These are phyloP conservation scores for Jackrogersella multiformis DNA, from an alignment of 495 filamentous ascomycete genomes.

Conservation along the genomic window DNA sequence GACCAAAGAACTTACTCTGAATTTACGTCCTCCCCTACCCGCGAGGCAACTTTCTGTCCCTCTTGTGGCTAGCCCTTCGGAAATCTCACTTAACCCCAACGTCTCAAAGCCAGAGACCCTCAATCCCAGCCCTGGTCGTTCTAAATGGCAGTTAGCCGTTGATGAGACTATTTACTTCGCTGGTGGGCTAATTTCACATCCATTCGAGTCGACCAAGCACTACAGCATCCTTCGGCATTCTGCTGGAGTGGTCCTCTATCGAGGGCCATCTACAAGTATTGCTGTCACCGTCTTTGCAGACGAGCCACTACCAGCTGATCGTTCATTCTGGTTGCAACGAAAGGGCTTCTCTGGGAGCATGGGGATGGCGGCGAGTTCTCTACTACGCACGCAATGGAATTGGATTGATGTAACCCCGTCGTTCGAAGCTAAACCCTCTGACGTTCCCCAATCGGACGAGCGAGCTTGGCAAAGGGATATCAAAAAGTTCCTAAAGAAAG, in stretches of 20 bases:
- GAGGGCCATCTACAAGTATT: constrained; percentile 68
- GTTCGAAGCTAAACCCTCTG: constrained; percentile 52
- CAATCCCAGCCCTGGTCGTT: constrained; percentile 11
- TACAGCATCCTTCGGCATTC: constrained; percentile 74
- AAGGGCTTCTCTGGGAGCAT: constrained; percentile 74
- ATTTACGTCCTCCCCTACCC: constrained; percentile 4
- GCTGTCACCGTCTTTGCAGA: constrained; percentile 70
- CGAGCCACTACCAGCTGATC: constrained; percentile 62
- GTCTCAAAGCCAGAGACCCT: constrained; percentile 13
- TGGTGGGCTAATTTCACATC: constrained; percentile 68
- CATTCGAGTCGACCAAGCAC: constrained; percentile 71
- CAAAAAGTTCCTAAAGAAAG: constrained; percentile 64
- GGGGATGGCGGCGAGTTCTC: constrained; percentile 70
- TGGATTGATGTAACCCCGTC: constrained; percentile 74
- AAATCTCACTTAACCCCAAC: constrained; percentile 27
- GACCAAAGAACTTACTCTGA: constrained; percentile 23
- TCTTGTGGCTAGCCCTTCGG: constrained; percentile 36
- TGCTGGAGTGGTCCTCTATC: constrained; percentile 68
- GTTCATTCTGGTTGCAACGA: constrained; percentile 71
- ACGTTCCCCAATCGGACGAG: constrained; percentile 62
- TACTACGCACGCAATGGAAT: constrained; percentile 62
- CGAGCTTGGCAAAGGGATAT: constrained; percentile 75
- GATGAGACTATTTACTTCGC: constrained; percentile 69
- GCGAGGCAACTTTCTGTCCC: constrained; percentile 25
- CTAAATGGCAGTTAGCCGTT: constrained; percentile 57